Evolutionary conservation across 768 basidiomycete species (phyloP), one percentile per base, ranked within the genome.

Genomic region (Lactifluus volemus): DNA sequence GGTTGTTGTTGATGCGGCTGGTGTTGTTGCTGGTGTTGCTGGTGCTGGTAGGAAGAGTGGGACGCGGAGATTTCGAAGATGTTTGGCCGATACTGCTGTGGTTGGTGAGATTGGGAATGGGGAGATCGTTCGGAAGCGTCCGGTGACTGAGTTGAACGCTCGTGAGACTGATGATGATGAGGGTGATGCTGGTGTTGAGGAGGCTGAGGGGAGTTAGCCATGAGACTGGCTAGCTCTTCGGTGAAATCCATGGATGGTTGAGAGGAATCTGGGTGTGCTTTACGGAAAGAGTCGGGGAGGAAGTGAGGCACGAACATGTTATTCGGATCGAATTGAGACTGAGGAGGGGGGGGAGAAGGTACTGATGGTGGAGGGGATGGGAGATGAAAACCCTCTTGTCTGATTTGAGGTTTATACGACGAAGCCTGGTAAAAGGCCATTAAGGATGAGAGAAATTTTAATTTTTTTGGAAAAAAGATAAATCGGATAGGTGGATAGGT

Each of bases 321-420:
- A 65, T 70, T 59, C 58, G 63, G 64, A 69, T 71, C 68, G 68
- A 68, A 71, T 55, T 63, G 64, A 61, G 56, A 61, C 30, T 67
- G 67, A 49, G 71, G 66, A 59, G 71, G 64, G 51, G 72, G 64
- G 51, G 72, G 58, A 64, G 73, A 51, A 39, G 72, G 61, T 63
- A 73, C 66, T 53, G 65, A 66, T 53, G 73, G 70, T 10, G 76
- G 70, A 25, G 82, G 78, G 50, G 77, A 77, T 21, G 82, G 80
- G 39, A 84, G 67, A 63, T 87, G 84, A 71, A 90, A 90, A 67
- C 89, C 88, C 73, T 89, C 84, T 69, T 86, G 84, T 61, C 86
- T 77, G 65, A 88, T 74, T 64, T 81, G 81, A 15, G 82, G 79
- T 68, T 83, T 82, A 76, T 80, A 81, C 44, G 75, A 65, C 55